Conservation (phyloP, 176 grass and related monocot genomes). For the Alloteropsis semialata region DNA sequence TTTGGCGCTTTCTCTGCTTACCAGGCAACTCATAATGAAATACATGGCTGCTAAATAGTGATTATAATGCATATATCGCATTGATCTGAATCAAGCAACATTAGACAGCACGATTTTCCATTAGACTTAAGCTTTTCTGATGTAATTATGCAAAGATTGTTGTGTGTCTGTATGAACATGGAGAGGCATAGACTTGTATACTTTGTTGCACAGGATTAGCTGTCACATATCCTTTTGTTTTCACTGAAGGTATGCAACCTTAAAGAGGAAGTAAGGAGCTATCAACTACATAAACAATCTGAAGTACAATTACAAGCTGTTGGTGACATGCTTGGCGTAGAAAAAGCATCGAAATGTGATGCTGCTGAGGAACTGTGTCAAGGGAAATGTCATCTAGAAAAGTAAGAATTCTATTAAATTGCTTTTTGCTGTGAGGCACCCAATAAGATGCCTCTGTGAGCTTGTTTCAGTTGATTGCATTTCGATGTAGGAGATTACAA, state of each 20-base stretch:
- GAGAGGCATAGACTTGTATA: neutral
- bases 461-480: constrained; percentile 8
- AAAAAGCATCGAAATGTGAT: constrained; percentile 46
- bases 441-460: neutral
- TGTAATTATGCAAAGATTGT: constrained; percentile 18
- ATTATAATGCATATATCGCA: neutral
- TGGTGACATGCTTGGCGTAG: constrained; percentile 34
- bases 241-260: constrained; percentile 58
- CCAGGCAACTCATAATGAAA: neutral
- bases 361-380: constrained; percentile 26
- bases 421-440: neutral
- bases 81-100: neutral
- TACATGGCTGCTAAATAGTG: neutral
- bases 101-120: neutral
- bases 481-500: constrained; percentile 34
- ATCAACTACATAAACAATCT: constrained; percentile 54
- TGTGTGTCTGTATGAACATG: neutral
- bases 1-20: neutral
- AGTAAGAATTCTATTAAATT: constrained; percentile 33
- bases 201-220: neutral
- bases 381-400: constrained; percentile 28
- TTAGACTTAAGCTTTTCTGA: neutral
- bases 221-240: constrained; percentile 2
- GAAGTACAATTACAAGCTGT: constrained; percentile 43
- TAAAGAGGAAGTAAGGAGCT: constrained; percentile 78